phyloP scores from a whole-genome alignment of 331 rosid genomes.

The Rhamnella rubrinervis region DNA sequence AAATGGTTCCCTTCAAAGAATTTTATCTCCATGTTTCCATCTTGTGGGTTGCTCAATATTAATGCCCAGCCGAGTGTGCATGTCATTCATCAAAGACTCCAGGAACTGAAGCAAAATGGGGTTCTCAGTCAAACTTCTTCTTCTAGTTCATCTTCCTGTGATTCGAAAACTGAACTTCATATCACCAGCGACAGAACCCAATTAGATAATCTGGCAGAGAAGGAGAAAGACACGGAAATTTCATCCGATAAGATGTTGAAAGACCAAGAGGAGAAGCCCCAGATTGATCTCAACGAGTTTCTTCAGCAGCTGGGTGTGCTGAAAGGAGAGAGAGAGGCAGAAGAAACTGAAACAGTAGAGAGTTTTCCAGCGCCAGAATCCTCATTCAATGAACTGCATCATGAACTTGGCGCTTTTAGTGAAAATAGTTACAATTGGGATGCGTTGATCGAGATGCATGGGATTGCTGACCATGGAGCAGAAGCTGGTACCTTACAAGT shows the following conservation, averaged over 20 bases:
- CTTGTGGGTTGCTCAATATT: slow-evolving; percentile 69
- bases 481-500: slow-evolving; percentile 41
- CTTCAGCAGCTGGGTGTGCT: slow-evolving; percentile 84
- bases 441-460: slow-evolving; percentile 65
- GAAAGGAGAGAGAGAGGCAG: slow-evolving; percentile 48
- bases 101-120: slow-evolving; percentile 58
- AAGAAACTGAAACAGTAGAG: slow-evolving; percentile 34
- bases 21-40: slow-evolving; percentile 81
- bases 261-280: slow-evolving; percentile 69
- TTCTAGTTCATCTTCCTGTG: slow-evolving; percentile 40
- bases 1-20: slow-evolving; percentile 91
- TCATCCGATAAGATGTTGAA: slow-evolving; percentile 29
- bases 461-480: slow-evolving; percentile 46
- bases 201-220: slow-evolving; percentile 16
- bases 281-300: slow-evolving; percentile 90
- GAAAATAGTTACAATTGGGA: slow-evolving; percentile 73
- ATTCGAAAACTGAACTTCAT: slow-evolving; percentile 32
- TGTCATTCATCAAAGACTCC: slow-evolving; percentile 82
- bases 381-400: slow-evolving; percentile 25
- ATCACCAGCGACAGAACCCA: slow-evolving; percentile 20
- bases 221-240: slow-evolving; percentile 32
- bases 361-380: slow-evolving; percentile 44
- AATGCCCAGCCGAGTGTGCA: slow-evolving; percentile 95
- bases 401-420: slow-evolving; percentile 51
- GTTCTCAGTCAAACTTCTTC: slow-evolving; percentile 31